Conservation (phyloP, 345 rosid genomes). For the Erysimum cheiranthoides region DNA sequence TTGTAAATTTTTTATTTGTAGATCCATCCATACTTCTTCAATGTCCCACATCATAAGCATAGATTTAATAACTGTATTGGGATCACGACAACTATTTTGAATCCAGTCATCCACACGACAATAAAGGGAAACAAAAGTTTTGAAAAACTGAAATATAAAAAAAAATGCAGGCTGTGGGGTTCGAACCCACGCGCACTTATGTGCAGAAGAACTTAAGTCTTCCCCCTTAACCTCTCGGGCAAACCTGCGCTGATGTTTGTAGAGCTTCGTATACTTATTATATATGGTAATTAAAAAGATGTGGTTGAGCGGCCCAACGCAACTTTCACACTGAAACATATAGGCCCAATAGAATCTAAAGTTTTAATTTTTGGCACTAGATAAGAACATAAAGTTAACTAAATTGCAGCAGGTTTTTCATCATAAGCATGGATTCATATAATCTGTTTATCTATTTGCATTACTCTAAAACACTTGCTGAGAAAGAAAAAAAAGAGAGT, state of each 20-base stretch:
- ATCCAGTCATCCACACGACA: neutral
- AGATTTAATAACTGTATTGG: neutral
- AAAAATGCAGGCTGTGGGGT: constrained; percentile 87
- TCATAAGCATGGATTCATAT: neutral
- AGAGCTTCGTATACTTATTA: too few relatives aligned
- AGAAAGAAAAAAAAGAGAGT: neutral
- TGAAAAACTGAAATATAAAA: neutral
- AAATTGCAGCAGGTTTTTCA: neutral
- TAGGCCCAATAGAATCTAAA: constrained; percentile 6
- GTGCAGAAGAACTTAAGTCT: constrained; percentile 97
- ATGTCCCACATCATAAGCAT: neutral
- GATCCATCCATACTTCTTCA: too few relatives aligned
- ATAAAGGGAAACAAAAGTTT: neutral
- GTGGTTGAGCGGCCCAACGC: neutral
- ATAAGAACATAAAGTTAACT: too few relatives aligned
- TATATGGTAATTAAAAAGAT: too few relatives aligned
- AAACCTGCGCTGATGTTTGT: constrained; percentile 54
- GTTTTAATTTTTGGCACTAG: neutral
- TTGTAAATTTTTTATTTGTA: neutral
- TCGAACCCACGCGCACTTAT: constrained; percentile 97
- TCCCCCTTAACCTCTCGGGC: constrained; percentile 99
- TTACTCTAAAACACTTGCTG: neutral
- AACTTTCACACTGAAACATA: neutral
- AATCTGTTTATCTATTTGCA: neutral
- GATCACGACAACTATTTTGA: neutral